These are phyloP conservation scores for Trichomonas gallinae DNA, from an alignment of 208 protist genomes.

Conservation along the genomic window DNA sequence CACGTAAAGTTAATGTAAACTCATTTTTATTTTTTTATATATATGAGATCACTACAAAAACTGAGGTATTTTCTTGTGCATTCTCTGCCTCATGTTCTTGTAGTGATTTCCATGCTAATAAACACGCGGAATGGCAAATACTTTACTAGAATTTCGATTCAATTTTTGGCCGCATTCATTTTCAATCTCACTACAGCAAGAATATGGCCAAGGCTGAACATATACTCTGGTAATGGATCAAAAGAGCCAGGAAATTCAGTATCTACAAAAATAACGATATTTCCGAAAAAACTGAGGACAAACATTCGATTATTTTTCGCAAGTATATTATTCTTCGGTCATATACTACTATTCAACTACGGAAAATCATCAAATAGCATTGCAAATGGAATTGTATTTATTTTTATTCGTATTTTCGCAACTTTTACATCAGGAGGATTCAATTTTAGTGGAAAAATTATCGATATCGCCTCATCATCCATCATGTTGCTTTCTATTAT, in stretches of 20 bases:
- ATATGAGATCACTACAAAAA: neutral
- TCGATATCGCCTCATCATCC: neutral
- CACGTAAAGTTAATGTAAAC: too few species aligned
- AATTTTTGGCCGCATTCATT: neutral
- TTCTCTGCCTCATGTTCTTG: neutral
- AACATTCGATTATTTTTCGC: neutral
- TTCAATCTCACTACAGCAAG: neutral
- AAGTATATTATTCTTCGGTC: neutral
- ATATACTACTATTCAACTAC: neutral
- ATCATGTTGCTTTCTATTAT: neutral
- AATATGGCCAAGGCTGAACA: neutral
- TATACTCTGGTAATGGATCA: neutral
- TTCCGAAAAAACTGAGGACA: neutral
- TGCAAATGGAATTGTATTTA: neutral
- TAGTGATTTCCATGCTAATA: neutral
- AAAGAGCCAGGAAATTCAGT: neutral
- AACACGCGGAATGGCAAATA: neutral
- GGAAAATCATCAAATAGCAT: neutral
- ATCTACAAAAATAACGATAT: neutral
- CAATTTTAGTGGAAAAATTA: neutral
- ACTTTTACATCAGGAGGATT: neutral
- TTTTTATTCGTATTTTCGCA: neutral
- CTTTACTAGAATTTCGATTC: neutral
- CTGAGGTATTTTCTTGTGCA: neutral
- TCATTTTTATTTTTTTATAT: neutral